A percentile compares a stretch with the other conserved stretches of the same genome.
Conservation (phyloP, 208 protist genomes). For the Leptomonas pyrrhocoris region DNA sequence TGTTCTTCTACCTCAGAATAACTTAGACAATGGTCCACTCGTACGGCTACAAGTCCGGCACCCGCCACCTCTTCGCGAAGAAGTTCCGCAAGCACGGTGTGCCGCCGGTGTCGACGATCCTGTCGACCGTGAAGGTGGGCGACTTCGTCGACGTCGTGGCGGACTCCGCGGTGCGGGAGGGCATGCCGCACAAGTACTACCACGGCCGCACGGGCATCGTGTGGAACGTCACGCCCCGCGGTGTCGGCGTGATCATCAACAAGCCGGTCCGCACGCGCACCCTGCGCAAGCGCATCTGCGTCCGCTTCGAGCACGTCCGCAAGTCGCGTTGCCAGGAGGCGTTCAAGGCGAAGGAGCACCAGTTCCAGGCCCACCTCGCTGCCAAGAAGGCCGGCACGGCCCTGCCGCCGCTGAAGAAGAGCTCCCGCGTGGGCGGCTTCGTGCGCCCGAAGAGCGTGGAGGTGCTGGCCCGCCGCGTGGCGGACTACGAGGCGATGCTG, state of each 20-base stretch:
- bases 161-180: constrained; percentile 98
- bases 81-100: constrained; percentile 96
- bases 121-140: constrained; percentile 97
- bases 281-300: constrained; percentile 99
- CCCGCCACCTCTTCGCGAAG: constrained; percentile 97
- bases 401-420: constrained; percentile 71
- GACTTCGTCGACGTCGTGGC: constrained; percentile 99
- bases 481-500: constrained; percentile 90
- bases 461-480: constrained; percentile 74
- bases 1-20: constrained; percentile 5
- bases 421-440: constrained; percentile 72
- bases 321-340: constrained; percentile 93
- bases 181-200: constrained; percentile 99
- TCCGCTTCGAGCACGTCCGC: constrained; percentile 99
- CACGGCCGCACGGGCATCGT: constrained; percentile 99
- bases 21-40: constrained; percentile 84
- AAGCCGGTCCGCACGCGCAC: constrained; percentile 98
- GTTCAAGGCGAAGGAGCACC: constrained; percentile 86
- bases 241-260: constrained; percentile 99
- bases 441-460: constrained; percentile 78
- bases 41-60: constrained; percentile 97
- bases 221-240: constrained; percentile 99
- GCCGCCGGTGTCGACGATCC: constrained; percentile 94
- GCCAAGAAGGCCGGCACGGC: constrained; percentile 87
- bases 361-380: constrained; percentile 70